Conservation (phyloP, 2,329 filamentous ascomycete genomes). For the Thelonectria rubi region DNA sequence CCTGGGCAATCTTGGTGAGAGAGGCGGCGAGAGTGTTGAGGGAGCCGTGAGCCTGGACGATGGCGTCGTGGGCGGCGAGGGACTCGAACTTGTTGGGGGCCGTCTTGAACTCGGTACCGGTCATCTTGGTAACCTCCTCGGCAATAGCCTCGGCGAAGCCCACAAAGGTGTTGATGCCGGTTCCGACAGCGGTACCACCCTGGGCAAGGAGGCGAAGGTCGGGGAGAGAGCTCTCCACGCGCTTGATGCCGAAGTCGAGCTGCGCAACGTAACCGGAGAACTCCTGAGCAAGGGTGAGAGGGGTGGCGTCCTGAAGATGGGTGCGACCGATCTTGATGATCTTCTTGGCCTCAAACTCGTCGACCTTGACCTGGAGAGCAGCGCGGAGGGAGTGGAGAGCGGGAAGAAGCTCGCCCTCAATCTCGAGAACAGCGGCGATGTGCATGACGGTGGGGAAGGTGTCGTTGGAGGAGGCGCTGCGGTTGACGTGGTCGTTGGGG, state of each 20-base stretch:
- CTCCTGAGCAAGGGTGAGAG: conserved; percentile 93
- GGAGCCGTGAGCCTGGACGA: conserved; percentile 92
- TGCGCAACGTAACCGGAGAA: conserved; percentile 98
- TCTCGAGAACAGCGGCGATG: conserved; percentile 94
- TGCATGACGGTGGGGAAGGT: conserved; percentile 99
- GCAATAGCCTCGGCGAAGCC: conserved; percentile 96
- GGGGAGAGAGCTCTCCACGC: conserved; percentile 83
- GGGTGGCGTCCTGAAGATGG: conserved; percentile 96
- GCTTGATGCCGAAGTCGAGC: conserved; percentile 77
- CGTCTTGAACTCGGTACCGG: conserved; percentile 91
- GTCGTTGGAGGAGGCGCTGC: conserved; percentile 98
- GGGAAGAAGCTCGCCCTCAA: conserved; percentile 86
- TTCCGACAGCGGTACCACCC: conserved; percentile 96
- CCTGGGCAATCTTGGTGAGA: conserved; percentile 97
- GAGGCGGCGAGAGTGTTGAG: conserved; percentile 93
- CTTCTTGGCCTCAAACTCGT: conserved; percentile 82
- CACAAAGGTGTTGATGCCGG: conserved; percentile 95
- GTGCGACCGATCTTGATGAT: conserved; percentile 99
- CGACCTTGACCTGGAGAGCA: conserved; percentile 87
- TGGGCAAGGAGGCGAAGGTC: conserved; percentile 89
- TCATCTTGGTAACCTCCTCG: conserved; percentile 89
- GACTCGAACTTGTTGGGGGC: conserved; percentile 99
- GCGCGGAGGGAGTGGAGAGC: conserved; percentile 82
- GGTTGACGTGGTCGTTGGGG: conserved; percentile 99
- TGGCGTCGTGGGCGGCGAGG: conserved; percentile 92